These are phyloP conservation scores for Viola odorata DNA, from an alignment of 345 rosid genomes.

Conservation along the genomic window DNA sequence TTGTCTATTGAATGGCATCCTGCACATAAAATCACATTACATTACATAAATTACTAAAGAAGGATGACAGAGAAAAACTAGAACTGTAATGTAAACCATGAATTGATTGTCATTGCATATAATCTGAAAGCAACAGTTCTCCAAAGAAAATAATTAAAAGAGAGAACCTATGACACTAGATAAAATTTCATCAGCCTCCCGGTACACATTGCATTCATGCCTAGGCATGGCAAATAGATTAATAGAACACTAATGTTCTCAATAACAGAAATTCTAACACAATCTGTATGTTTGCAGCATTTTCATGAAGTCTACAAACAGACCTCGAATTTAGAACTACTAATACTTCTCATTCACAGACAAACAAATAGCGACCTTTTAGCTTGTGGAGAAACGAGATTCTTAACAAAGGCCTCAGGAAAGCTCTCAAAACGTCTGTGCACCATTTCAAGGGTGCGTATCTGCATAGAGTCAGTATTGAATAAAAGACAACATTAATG, in stretches of 20 bases:
- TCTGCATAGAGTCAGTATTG: slow-evolving; percentile 36
- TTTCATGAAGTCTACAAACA: neutral
- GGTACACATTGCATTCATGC: no score
- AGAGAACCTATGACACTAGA: no score
- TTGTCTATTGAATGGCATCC: slow-evolving; percentile 56
- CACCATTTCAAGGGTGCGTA: slow-evolving; percentile 89
- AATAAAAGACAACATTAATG: slow-evolving; percentile 11
- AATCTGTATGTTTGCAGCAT: neutral
- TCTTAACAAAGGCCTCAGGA: slow-evolving; percentile 81
- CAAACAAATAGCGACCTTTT: slow-evolving; percentile 41
- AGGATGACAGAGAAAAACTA: neutral
- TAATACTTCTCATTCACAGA: no score
- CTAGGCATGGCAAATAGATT: no score
- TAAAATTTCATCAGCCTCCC: no score
- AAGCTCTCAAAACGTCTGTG: slow-evolving; percentile 98
- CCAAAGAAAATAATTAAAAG: no score
- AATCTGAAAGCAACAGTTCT: no score
- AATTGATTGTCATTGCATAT: neutral
- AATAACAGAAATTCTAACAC: neutral
- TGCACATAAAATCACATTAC: slow-evolving; percentile 30
- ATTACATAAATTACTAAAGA: neutral
- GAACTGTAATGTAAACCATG: neutral
- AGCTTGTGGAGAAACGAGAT: slow-evolving; percentile 63
- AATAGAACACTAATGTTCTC: neutral
- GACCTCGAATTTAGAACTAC: neutral